Base-by-base conservation (phyloP, 1,284 basidiomycete species). In the Albatrellus sp. region DNA sequence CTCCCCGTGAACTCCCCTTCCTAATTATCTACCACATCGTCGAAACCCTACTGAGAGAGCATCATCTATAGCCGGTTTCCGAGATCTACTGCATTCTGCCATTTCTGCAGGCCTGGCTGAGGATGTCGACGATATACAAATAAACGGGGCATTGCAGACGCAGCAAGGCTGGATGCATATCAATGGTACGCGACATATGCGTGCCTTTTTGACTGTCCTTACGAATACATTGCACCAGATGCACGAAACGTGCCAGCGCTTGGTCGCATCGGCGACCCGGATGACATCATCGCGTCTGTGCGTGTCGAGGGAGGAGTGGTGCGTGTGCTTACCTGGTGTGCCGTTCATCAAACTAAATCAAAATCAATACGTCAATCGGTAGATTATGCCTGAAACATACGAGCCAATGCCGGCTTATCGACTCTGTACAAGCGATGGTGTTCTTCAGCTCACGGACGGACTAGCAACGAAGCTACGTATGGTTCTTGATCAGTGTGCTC, bases 141-240 rank as follows among this genome's bases (percentile, higher is more conserved):
- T 56, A 11, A 77, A 77, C 48, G 72, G 68, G 3, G 85, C 84
- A 11, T 60, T 72, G 19, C 80, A 83, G 54, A 61, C 75, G 2
- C 72, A 74, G 46, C 60, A 74, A 36, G 86, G 85, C 10, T 89
- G 85, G 86, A 81, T 89, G 80, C 85, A 89, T 56, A 77, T 89
- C 41, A 75, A 87, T 42, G 85, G 84, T 82, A 51, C 45, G 71
- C 49, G 31, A 10, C 16, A 6, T 9, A 35, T 9, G 34, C 3
- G 34, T 3, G 3, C 16, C 9, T 12, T 38, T 6, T 14, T 12
- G 6, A 3, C 6, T 14, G 19, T 38, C n/a, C 13, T 4, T 3
- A 12, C 20, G 37, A n/a, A 16, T 12, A 38, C 19, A 11, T 38
- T 12, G 12, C 19, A 24, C 32, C 19, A 87, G 84, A 88, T 54